Conservation (phyloP, 768 basidiomycete species). For the Podaxis sp. region DNA sequence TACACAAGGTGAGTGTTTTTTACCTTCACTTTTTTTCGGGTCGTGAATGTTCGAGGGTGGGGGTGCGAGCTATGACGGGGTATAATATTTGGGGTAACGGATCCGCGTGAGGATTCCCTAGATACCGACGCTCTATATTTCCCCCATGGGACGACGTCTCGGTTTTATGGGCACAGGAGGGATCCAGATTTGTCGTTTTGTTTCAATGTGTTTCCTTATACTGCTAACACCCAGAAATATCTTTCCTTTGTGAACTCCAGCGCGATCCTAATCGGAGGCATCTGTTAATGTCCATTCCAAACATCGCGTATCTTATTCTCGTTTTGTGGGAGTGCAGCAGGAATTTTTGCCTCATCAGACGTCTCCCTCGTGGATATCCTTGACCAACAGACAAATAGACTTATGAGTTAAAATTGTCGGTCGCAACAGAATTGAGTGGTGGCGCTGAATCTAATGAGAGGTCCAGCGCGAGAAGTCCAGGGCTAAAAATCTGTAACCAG, state of each 20-base stretch:
- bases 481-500: too few relatives aligned
- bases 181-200: background rate
- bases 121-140: background rate
- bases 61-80: constrained; percentile 87
- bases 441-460: too few relatives aligned
- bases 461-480: too few relatives aligned
- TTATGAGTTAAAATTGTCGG: too few relatives aligned
- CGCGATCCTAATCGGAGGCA: too few relatives aligned
- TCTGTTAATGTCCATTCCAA: too few relatives aligned
- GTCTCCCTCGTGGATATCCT: too few relatives aligned
- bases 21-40: background rate
- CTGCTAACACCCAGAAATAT: background rate
- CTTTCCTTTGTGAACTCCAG: background rate
- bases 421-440: too few relatives aligned
- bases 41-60: constrained; percentile 56
- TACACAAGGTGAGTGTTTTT: constrained; percentile 67
- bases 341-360: too few relatives aligned
- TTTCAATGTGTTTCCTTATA: background rate
- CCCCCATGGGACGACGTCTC: background rate
- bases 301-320: too few relatives aligned
- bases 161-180: background rate
- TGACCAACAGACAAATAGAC: too few relatives aligned
- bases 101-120: background rate
- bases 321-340: too few relatives aligned
- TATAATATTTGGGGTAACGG: constrained; percentile 36